Evolutionary conservation across 2,329 filamentous ascomycete genomes (phyloP), one percentile per base, ranked within the genome.

Genomic region (Cladophialophora immunda): DNA sequence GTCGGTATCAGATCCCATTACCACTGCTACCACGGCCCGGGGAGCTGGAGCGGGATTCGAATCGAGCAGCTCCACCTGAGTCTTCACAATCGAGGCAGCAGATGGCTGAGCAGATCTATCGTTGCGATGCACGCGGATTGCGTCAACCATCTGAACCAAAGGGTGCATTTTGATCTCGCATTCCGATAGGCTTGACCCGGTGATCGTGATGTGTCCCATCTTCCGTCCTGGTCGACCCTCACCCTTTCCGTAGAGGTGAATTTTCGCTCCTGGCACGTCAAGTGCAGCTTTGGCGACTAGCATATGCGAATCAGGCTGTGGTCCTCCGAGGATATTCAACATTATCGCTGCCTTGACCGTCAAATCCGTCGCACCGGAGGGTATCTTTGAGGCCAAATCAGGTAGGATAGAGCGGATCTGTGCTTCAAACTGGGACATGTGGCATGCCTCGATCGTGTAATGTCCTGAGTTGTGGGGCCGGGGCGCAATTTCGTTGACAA

Each of bases 221-320:
- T 98, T 99, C 54, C 95, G 90, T 36, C 92, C 91, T 4, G 92
- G 92, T 73, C 93, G 92, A 29, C 93, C 91, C 55, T 87, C 88
- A 11, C 87, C 87, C 80, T 98, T 98, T 75, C 94, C 94, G 81
- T 99, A 99, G 55, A 97, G 87, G 75, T 99, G 94, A 11, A 97
- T 85, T 60, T 83, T 85, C 41, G 86, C 87, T 62, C 84, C 86
- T 52, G 85, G 86, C 61, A 85, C 83, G 54, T 84, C 81, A 36
- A 89, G 80, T 1, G 90, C 89, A 59, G 80, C 79, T 66, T 84
- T 79, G 13, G 85, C 85, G 63, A 88, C 81, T 55, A 85, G 78
- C 45, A 87, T 76, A 92, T 94, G 75, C 83, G 86, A 69, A 81
- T 86, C 74, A 76, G 84, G 78, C 81, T 91, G 75, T 82, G 85